These are phyloP conservation scores for Chrysopogon serrulatus DNA, from an alignment of 176 grass and related monocot genomes.

Conservation along the genomic window DNA sequence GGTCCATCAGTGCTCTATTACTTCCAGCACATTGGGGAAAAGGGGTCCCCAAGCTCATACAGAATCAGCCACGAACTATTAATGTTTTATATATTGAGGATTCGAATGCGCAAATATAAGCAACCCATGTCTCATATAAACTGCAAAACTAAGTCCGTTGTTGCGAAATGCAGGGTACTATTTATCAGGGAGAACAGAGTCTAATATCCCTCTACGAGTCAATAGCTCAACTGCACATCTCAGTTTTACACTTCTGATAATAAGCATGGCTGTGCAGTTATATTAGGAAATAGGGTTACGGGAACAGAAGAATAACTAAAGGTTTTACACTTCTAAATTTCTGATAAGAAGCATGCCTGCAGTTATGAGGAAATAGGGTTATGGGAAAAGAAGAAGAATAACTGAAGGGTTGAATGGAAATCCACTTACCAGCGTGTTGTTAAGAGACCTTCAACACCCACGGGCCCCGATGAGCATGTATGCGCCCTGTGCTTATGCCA, in stretches of 20 bases:
- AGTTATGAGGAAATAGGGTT: too few relatives aligned
- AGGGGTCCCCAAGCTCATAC: background rate
- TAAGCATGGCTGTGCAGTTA: background rate
- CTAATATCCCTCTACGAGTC: background rate
- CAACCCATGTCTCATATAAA: background rate
- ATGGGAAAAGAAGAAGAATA: too few relatives aligned
- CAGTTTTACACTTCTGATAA: background rate
- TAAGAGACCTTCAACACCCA: constrained; percentile 93
- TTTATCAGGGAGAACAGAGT: background rate
- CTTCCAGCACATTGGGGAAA: too few relatives aligned
- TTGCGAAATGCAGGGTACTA: background rate
- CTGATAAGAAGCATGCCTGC: too few relatives aligned
- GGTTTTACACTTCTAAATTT: too few relatives aligned
- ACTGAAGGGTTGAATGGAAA: constrained; percentile 3
- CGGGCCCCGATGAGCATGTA: constrained; percentile 96
- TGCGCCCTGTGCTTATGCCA: constrained; percentile 96
- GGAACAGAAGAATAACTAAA: background rate
- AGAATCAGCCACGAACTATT: background rate
- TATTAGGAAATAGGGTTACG: background rate
- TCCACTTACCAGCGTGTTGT: constrained; percentile 79
- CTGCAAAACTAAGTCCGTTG: background rate
- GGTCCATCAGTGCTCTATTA: background rate
- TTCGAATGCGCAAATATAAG: background rate
- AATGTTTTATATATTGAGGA: background rate
- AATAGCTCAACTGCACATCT: background rate